phyloP scores from a whole-genome alignment of 352 stramenopile genomes.

The Phytophthora colocasiae region DNA sequence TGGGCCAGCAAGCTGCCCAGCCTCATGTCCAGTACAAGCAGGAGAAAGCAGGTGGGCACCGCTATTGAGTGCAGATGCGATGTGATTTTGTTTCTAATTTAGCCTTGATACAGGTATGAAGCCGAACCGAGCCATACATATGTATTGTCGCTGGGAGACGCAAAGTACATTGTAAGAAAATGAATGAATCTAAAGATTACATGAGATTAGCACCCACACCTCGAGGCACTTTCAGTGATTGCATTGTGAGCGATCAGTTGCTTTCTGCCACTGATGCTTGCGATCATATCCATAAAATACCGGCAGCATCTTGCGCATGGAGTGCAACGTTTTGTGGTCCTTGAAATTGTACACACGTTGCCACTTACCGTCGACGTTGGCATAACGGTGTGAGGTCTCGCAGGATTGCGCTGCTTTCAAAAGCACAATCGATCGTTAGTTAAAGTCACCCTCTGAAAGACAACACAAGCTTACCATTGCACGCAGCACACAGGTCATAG shows the following conservation, averaged over 20 bases:
- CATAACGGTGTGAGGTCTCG: constrained; percentile 76
- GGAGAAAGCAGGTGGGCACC: constrained; percentile 35
- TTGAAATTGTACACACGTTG: constrained; percentile 81
- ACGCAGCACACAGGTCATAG: constrained; percentile 75
- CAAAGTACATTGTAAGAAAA: constrained; percentile 48
- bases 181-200: constrained; percentile 49
- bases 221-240: constrained; percentile 14
- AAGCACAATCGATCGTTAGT: constrained; percentile 15
- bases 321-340: constrained; percentile 61
- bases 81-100: constrained; percentile 45
- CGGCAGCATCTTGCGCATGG: constrained; percentile 74
- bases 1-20: constrained; percentile 2
- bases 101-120: constrained; percentile 38
- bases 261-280: constrained; percentile 25
- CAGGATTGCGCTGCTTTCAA: constrained; percentile 54
- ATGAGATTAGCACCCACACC: constrained; percentile 30
- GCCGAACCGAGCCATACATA: constrained; percentile 37
- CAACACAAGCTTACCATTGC: constrained; percentile 50
- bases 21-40: constrained; percentile 38
- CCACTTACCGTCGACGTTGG: constrained; percentile 85
- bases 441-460: not conserved
- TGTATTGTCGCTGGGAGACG: constrained; percentile 31
- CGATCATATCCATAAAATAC: constrained; percentile 68
- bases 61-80: constrained; percentile 15
- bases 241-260: constrained; percentile 1